Evolutionary conservation across 2,329 filamentous ascomycete species (phyloP).

Genomic region (Nigrograna mackinnonii): DNA sequence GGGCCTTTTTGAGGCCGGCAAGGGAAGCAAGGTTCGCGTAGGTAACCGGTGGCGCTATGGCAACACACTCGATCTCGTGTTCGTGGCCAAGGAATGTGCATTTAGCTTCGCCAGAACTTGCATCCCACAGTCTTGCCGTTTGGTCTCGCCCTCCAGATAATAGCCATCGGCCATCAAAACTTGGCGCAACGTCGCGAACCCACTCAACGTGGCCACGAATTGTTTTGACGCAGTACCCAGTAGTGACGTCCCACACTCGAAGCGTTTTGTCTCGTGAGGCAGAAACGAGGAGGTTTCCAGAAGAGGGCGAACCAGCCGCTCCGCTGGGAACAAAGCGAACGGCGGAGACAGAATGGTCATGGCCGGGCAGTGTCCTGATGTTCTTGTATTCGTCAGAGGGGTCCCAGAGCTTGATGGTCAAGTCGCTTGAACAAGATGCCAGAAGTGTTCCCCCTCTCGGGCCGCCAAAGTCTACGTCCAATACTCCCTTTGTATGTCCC

Average conservation of each 20-base stretch:
- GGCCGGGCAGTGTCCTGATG: conserved; percentile 85
- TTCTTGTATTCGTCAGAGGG: conserved; percentile 93
- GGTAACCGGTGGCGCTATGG: conserved; percentile 77
- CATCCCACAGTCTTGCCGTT: conserved; percentile 83
- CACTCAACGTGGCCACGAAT: conserved; percentile 83
- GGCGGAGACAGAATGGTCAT: conserved; percentile 89
- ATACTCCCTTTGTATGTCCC: conserved; percentile 84
- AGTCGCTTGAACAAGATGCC: conserved; percentile 82
- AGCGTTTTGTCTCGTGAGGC: conserved; percentile 85
- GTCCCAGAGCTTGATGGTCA: conserved; percentile 96
- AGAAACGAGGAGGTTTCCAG: conserved; percentile 82
- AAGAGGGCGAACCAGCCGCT: conserved; percentile 75
- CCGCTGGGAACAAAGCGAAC: conserved; percentile 87
- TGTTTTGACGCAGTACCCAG: conserved; percentile 91
- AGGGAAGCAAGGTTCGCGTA: conserved; percentile 78
- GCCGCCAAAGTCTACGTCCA: conserved; percentile 89
- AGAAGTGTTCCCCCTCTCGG: conserved; percentile 78
- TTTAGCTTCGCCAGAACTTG: conserved; percentile 74
- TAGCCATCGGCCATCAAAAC: conserved; percentile 80
- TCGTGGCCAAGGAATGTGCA: conserved; percentile 84
- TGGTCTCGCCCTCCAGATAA: conserved; percentile 83
- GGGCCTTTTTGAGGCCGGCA: conserved; percentile 82
- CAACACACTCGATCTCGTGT: conserved; percentile 82
- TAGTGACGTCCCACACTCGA: conserved; percentile 90
- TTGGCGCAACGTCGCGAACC: conserved; percentile 87